Evolutionary conservation across 2,329 filamentous ascomycete genomes (phyloP), one percentile per base, ranked within the genome.

Genomic region (Geosmithia putterillii): DNA sequence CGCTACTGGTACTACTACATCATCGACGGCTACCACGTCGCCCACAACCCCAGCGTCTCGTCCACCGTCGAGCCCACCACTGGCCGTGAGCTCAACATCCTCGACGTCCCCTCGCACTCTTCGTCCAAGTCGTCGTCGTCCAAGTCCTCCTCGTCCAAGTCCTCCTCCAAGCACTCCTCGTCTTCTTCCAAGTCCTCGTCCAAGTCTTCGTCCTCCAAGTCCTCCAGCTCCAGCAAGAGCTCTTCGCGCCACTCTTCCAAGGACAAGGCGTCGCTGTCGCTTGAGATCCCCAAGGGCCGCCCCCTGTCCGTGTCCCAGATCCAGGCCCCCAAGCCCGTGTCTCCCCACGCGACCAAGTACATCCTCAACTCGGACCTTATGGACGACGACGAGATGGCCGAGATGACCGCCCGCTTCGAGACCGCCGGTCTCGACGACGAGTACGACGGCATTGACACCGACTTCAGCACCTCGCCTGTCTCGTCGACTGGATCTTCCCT

Each of bases 1-100:
- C 83, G 90, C 62, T 96, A 96, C 80, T 98, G 92, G 92, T 98
- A 96, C 81, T 98, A 98, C 80, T 98, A 95, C 76, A 95, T 96
- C 80, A 92, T 96, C 65, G 92, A 98, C 65, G 92, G 92, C 55
- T 95, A 95, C 79, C 89, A 95, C 66, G 83, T 94, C 63, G 89
- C 89, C 48, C 90, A 96, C 76, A 92, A 96, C 70, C 89, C 90
- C 54, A 86, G 85, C 63, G 82, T 88, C 63, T 73, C 84, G 58
- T 90, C 83, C 60, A 94, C 86, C 60, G 83, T 85, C 53, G 92
- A 98, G 74, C 89, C 90, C 61, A 96, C 89, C 64, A 96, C 92
- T 45, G 87, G 89, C 69, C 90, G 92, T 64, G 87, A 89, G 67
- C 77, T 98, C 56, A 98, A 98, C 78, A 86, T 95, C 67, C 86